These are phyloP conservation scores for Lophium mytilinum DNA, from an alignment of 495 filamentous ascomycete species.

Conservation along the genomic window DNA sequence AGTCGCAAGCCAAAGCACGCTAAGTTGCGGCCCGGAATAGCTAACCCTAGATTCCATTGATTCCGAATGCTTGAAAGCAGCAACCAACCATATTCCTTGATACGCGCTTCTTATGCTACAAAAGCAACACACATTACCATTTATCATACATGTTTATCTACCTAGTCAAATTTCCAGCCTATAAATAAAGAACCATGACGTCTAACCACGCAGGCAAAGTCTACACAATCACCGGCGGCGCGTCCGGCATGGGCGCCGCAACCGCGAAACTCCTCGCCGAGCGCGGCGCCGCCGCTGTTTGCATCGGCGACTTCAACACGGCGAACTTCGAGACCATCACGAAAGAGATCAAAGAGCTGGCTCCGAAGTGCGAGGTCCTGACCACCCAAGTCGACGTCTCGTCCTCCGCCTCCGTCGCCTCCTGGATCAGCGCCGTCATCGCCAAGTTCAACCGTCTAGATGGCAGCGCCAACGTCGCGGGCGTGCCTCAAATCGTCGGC, in stretches of 20 bases:
- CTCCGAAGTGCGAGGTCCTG: background rate
- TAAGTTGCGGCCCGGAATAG: too few relatives aligned
- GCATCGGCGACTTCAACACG: background rate
- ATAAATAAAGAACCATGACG: background rate
- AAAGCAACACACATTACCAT: too few relatives aligned
- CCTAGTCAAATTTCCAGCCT: too few relatives aligned
- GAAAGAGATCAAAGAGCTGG: background rate
- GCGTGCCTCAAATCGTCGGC: background rate
- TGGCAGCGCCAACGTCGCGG: background rate
- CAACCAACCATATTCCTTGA: too few relatives aligned
- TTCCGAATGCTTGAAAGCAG: too few relatives aligned
- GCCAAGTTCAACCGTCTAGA: background rate
- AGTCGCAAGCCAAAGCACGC: too few relatives aligned
- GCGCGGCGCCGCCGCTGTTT: background rate
- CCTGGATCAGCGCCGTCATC: background rate
- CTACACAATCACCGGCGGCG: background rate
- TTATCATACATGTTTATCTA: too few relatives aligned
- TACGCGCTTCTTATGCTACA: too few relatives aligned
- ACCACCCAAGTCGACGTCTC: background rate
- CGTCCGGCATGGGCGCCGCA: slow-evolving; percentile 5
- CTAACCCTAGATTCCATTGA: too few relatives aligned
- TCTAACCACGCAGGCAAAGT: background rate
- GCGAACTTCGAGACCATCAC: background rate
- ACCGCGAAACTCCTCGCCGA: background rate
- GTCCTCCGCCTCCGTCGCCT: background rate